phyloP scores from a whole-genome alignment of 495 filamentous ascomycete species.

The Aspergillus incahuasiensis region DNA sequence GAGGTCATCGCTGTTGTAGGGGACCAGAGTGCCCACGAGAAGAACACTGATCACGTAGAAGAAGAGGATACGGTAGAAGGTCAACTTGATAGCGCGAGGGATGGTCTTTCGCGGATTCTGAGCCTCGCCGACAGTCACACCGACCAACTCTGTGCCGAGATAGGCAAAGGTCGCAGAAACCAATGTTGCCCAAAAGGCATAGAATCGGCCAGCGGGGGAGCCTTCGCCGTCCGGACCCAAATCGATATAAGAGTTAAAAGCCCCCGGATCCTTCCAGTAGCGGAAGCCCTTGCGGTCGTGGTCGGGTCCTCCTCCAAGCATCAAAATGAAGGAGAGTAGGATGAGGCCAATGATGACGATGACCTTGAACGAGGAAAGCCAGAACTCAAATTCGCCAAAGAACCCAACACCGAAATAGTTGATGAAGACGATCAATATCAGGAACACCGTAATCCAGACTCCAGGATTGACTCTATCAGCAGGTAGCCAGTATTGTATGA shows the following conservation, averaged over 20 bases:
- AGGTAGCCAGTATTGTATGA: slow-evolving; percentile 68
- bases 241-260: slow-evolving; percentile 43
- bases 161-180: slow-evolving; percentile 80
- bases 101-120: slow-evolving; percentile 71
- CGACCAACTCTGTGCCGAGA: slow-evolving; percentile 81
- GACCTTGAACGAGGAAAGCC: slow-evolving; percentile 72
- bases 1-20: slow-evolving; percentile 51
- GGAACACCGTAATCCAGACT: slow-evolving; percentile 53
- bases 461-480: slow-evolving; percentile 39
- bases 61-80: slow-evolving; percentile 79
- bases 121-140: slow-evolving; percentile 65
- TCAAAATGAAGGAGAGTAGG: slow-evolving; percentile 63
- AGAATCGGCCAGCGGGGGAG: slow-evolving; percentile 52
- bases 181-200: slow-evolving; percentile 73
- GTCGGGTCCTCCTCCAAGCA: slow-evolving; percentile 70
- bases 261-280: slow-evolving; percentile 73
- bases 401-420: slow-evolving; percentile 59
- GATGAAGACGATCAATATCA: slow-evolving; percentile 48
- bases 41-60: slow-evolving; percentile 65
- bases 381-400: slow-evolving; percentile 82
- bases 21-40: slow-evolving; percentile 52
- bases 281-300: slow-evolving; percentile 68
- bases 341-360: slow-evolving; percentile 64
- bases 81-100: slow-evolving; percentile 71
- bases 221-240: slow-evolving; percentile 3